Percentiles rank a stretch among this genome's conserved stretches.
These are phyloP conservation scores for Rhododendron vialii DNA, from an alignment of 148 eudicot genomes.

Conservation along the genomic window DNA sequence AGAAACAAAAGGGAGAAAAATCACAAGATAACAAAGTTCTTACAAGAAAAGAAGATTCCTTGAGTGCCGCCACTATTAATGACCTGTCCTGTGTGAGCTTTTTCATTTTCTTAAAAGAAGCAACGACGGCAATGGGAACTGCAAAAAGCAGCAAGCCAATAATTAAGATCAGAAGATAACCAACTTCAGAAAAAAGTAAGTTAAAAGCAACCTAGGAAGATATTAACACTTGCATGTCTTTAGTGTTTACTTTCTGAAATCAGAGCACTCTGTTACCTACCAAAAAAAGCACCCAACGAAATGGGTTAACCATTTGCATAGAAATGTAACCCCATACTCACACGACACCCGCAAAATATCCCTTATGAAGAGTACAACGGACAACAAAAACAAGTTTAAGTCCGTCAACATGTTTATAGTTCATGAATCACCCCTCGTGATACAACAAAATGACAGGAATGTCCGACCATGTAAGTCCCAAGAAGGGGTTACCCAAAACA, in stretches of 20 bases:
- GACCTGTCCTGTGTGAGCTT: conserved; percentile 62
- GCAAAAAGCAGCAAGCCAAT: conserved; percentile 34
- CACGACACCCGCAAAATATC: background rate
- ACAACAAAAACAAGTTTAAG: background rate
- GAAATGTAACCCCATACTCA: background rate
- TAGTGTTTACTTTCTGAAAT: background rate
- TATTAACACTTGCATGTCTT: background rate
- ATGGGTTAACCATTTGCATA: background rate
- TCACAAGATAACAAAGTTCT: conserved; percentile 17
- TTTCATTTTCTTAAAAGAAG: conserved; percentile 80
- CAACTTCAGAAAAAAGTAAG: background rate
- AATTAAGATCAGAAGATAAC: background rate
- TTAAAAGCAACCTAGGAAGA: background rate
- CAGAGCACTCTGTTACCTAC: background rate
- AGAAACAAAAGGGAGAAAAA: background rate
- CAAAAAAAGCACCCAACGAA: background rate
- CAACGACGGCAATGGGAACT: conserved; percentile 74
- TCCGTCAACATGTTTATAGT: background rate
- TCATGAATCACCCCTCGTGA: background rate
- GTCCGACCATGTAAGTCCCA: background rate
- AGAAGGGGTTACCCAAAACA: background rate
- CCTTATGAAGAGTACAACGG: background rate
- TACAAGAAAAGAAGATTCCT: conserved; percentile 80
- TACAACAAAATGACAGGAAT: background rate
- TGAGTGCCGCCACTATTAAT: conserved; percentile 60